These are phyloP conservation scores for Quercus gilva DNA, from an alignment of 306 rosid genomes.

Conservation along the genomic window DNA sequence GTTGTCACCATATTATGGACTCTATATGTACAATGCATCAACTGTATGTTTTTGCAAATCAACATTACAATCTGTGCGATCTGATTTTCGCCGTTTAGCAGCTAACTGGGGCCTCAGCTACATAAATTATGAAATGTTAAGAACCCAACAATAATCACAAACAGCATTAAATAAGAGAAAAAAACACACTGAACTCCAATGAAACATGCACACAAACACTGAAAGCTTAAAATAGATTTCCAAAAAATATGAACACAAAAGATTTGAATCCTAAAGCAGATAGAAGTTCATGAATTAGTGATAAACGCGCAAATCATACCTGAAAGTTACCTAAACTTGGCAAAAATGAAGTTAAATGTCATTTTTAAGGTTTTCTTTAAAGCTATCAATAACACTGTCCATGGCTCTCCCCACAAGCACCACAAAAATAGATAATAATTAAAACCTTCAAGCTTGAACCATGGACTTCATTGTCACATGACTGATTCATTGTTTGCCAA, in stretches of 20 bases:
- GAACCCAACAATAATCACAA: not conserved
- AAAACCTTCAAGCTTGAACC: not conserved
- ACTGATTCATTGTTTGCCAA: not conserved
- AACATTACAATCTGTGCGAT: conserved; percentile 25
- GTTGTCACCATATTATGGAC: conserved; percentile 27
- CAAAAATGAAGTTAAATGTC: not conserved
- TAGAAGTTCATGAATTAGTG: not conserved
- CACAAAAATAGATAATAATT: not conserved
- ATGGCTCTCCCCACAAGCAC: not conserved
- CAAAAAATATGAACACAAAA: not conserved
- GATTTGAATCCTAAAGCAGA: not conserved
- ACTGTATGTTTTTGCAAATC: conserved; percentile 15
- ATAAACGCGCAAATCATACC: not conserved
- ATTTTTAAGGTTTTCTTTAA: not conserved
- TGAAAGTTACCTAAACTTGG: not conserved
- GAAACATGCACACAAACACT: not conserved
- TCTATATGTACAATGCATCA: conserved; percentile 19
- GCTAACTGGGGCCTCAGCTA: conserved; percentile 67
- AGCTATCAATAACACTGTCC: not conserved
- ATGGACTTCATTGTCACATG: not conserved
- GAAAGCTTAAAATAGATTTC: not conserved
- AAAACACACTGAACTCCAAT: not conserved
- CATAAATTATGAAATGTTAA: conserved; percentile 17
- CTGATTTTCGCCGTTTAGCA: conserved; percentile 44
- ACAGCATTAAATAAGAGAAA: not conserved